Conservation (phyloP, 805 yeast genomes). For the Wickerhamiella azymoides region DNA sequence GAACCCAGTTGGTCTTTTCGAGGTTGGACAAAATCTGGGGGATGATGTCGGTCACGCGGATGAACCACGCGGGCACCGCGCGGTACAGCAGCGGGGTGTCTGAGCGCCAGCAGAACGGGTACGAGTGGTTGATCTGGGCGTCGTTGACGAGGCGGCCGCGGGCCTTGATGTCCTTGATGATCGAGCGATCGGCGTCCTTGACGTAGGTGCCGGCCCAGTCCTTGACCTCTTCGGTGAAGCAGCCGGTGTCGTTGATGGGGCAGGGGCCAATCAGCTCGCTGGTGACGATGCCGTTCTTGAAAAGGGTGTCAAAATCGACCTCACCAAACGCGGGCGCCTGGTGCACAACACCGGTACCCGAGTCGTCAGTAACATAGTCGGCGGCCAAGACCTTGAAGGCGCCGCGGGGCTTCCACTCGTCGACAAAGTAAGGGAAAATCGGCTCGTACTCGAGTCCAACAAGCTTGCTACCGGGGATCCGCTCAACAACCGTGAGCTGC, state of each 20-base stretch:
- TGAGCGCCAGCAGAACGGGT: slow-evolving; percentile 99
- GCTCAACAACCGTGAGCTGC: slow-evolving; percentile 70
- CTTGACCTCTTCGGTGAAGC: slow-evolving; percentile 58
- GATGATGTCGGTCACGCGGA: slow-evolving; percentile 71
- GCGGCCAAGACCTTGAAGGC: slow-evolving; percentile 77
- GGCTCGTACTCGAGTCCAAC: slow-evolving; percentile 74
- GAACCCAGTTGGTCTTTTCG: slow-evolving; percentile 88
- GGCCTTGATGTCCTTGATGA: slow-evolving; percentile 71
- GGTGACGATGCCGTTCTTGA: slow-evolving; percentile 56
- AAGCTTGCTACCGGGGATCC: slow-evolving; percentile 64
- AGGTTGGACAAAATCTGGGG: slow-evolving; percentile 84
- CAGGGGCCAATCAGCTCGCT: slow-evolving; percentile 69
- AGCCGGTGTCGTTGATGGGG: slow-evolving; percentile 90
- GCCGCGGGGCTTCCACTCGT: slow-evolving; percentile 47
- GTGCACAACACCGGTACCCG: slow-evolving; percentile 99
- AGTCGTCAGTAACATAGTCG: slow-evolving; percentile 76
- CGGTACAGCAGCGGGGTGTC: slow-evolving; percentile 94
- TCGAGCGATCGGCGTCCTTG: slow-evolving; percentile 87
- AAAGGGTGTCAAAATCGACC: slow-evolving; percentile 81
- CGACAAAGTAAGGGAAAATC: slow-evolving; percentile 65
- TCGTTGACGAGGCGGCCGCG: slow-evolving; percentile 60
- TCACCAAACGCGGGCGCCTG: slow-evolving; percentile 99
- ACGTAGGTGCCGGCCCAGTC: slow-evolving; percentile 76
- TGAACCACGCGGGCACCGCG: slow-evolving; percentile 98
- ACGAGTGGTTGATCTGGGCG: slow-evolving; percentile 83